These are phyloP conservation scores for Oenanthe javanica DNA, from an alignment of 140 eudicot species.

Conservation along the genomic window DNA sequence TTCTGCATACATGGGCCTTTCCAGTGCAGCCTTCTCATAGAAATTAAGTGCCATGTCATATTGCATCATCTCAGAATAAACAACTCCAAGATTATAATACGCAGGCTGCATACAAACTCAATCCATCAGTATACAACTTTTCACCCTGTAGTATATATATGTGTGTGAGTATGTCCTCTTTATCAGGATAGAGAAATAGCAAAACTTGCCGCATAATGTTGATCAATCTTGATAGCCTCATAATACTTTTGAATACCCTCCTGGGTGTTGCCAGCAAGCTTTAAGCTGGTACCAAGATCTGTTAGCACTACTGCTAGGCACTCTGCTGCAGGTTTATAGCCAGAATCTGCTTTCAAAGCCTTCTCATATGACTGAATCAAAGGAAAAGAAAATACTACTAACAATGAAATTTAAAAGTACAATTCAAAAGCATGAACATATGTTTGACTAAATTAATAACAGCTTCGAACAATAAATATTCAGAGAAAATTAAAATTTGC, in stretches of 20 bases:
- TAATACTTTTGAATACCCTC: slow-evolving; percentile 95
- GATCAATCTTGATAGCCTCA: slow-evolving; percentile 90
- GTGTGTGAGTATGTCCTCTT: neutral
- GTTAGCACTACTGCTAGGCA: slow-evolving; percentile 84
- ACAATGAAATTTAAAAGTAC: slow-evolving; percentile 1
- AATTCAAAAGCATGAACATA: neutral
- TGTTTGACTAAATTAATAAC: neutral
- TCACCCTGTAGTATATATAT: neutral
- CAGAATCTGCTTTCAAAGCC: slow-evolving; percentile 72
- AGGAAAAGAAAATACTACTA: neutral
- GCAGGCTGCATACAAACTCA: slow-evolving; percentile 77
- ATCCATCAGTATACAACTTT: slow-evolving; percentile 5
- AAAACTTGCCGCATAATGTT: slow-evolving; percentile 65
- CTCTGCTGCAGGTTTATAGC: slow-evolving; percentile 93
- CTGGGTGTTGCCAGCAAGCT: slow-evolving; percentile 97
- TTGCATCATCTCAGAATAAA: slow-evolving; percentile 97
- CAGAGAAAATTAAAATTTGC: neutral
- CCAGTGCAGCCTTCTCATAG: slow-evolving; percentile 94
- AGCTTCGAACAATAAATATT: neutral
- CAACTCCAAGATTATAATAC: slow-evolving; percentile 95
- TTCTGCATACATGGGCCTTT: slow-evolving; percentile 98
- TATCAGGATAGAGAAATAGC: neutral
- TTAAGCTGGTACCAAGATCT: slow-evolving; percentile 93
- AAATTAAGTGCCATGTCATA: slow-evolving; percentile 92
- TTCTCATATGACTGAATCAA: slow-evolving; percentile 71